Conservation (phyloP, 805 yeast genomes). For the Wickerhamiella allomyrinae region DNA sequence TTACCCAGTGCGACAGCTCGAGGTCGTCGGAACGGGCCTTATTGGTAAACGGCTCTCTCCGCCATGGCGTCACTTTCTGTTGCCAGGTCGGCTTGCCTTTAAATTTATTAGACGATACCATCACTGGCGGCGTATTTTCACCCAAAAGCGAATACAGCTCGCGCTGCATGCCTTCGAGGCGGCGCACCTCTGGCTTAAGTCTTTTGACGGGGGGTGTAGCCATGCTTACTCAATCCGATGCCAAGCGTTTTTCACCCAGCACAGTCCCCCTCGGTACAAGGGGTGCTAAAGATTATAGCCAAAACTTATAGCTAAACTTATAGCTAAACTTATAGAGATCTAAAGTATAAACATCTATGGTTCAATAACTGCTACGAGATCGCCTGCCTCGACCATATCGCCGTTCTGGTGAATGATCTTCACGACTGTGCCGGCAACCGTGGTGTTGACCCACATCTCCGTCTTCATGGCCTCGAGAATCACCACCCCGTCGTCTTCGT, state of each 20-base stretch:
- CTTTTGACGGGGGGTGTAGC: constrained; percentile 38
- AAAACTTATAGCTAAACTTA: too few relatives aligned
- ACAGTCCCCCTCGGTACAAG: too few relatives aligned
- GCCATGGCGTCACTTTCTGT: constrained; percentile 74
- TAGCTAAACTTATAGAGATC: too few relatives aligned
- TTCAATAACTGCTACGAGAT: constrained; percentile 71
- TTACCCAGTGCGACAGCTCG: constrained; percentile 70
- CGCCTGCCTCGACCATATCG: constrained; percentile 96
- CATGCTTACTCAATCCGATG: constrained; percentile 28
- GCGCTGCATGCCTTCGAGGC: constrained; percentile 60
- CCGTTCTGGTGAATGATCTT: constrained; percentile 58
- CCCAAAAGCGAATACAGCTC: constrained; percentile 83
- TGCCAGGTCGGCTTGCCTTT: constrained; percentile 49
- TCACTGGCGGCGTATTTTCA: constrained; percentile 76
- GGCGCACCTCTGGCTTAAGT: constrained; percentile 21
- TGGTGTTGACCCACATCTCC: constrained; percentile 76
- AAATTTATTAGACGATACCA: constrained; percentile 38
- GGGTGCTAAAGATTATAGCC: too few relatives aligned
- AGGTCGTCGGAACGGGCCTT: constrained; percentile 39
- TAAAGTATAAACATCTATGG: constrained; percentile 16
- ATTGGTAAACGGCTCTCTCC: constrained; percentile 45
- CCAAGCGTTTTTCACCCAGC: too few relatives aligned
- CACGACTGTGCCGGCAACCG: constrained; percentile 27
- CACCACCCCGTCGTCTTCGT: constrained; percentile 62
- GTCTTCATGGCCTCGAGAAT: constrained; percentile 98